Conservation (phyloP, 2,329 filamentous ascomycete genomes). For the Thermothelomyces thermophilus region DNA sequence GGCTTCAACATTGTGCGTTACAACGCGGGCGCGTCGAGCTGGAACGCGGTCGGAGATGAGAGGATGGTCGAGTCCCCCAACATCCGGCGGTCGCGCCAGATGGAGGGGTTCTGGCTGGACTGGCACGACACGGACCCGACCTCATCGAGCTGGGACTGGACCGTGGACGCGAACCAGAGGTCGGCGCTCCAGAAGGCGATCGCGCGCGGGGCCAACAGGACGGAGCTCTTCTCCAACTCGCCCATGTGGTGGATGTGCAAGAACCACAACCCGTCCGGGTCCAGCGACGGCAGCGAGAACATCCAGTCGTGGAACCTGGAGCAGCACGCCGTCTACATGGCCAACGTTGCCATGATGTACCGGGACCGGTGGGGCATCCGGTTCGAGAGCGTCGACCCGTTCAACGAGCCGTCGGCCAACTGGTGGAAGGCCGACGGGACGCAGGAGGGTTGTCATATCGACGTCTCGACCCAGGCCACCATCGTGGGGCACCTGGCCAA, state of each 20-base stretch:
- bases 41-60: background rate
- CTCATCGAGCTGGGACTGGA: background rate
- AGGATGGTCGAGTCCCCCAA: background rate
- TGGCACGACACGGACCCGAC: background rate
- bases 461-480: background rate
- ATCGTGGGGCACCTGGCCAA: background rate
- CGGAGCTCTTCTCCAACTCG: slow-evolving; percentile 4
- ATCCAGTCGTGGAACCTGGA: slow-evolving; percentile 1
- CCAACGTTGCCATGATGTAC: background rate
- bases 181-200: background rate
- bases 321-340: slow-evolving; percentile 1
- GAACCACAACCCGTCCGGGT: slow-evolving; percentile 2
- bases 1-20: slow-evolving; percentile 2
- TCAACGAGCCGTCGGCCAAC: slow-evolving; percentile 2
- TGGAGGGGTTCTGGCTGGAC: background rate
- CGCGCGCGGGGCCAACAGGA: background rate
- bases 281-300: background rate
- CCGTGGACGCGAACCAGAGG: background rate
- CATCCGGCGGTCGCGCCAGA: background rate
- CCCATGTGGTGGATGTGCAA: slow-evolving; percentile 6
- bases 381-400: background rate
- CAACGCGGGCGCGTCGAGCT: background rate
- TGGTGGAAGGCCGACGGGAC: slow-evolving; percentile 2
- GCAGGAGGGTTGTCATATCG: background rate
- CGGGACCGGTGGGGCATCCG: background rate